phyloP scores from a whole-genome alignment of 306 rosid species.

The Styphnolobium japonicum region DNA sequence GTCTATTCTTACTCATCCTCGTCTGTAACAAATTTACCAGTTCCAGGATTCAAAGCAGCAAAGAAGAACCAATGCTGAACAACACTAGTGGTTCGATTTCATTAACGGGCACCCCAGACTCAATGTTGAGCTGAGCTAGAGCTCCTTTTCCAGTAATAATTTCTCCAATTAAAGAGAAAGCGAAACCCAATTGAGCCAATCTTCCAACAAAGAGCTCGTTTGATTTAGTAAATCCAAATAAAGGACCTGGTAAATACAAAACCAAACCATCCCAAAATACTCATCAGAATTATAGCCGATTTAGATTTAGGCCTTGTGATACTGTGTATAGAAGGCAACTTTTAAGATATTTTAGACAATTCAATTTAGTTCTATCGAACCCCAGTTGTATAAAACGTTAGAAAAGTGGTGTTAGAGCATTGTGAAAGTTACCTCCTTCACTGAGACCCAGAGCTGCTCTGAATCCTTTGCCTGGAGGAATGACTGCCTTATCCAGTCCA shows the following conservation, averaged over 20 bases:
- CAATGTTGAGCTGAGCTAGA: slow-evolving; percentile 88
- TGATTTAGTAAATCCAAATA: slow-evolving; percentile 92
- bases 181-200: slow-evolving; percentile 96
- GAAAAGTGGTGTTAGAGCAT: not conserved
- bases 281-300: not conserved
- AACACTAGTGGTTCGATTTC: slow-evolving; percentile 89
- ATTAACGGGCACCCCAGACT: slow-evolving; percentile 87
- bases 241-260: slow-evolving; percentile 57
- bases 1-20: slow-evolving; percentile 57
- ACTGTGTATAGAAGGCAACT: not conserved
- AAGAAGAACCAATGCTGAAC: slow-evolving; percentile 77
- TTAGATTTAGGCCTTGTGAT: not conserved
- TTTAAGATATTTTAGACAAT: not conserved
- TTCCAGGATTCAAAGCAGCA: slow-evolving; percentile 97
- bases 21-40: slow-evolving; percentile 85
- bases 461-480: slow-evolving; percentile 71
- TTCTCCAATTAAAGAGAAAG: slow-evolving; percentile 89
- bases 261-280: not conserved
- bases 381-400: not conserved
- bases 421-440: slow-evolving; percentile 62
- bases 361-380: not conserved
- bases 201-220: slow-evolving; percentile 96
- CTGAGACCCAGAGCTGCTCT: slow-evolving; percentile 75
- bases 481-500: slow-evolving; percentile 63
- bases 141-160: slow-evolving; percentile 97